These are phyloP conservation scores for Sanghuangporus weigelae DNA, from an alignment of 1,284 basidiomycete species.

Conservation along the genomic window DNA sequence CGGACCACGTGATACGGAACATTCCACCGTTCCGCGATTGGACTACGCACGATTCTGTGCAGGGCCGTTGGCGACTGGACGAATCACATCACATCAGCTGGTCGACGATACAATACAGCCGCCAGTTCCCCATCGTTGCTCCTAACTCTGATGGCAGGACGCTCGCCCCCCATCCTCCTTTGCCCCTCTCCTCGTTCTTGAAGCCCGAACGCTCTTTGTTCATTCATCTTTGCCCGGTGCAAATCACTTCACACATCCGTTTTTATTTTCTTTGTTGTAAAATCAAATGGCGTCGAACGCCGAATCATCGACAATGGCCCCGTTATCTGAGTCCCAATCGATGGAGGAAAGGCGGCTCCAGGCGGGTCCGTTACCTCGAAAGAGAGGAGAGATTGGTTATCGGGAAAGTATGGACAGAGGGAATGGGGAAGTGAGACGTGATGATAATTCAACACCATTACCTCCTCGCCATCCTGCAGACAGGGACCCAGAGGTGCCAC, in stretches of 20 bases:
- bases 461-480: constrained; percentile 56
- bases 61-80: background rate
- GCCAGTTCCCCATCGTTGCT: background rate
- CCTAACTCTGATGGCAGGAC: constrained; percentile 11
- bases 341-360: constrained; percentile 31
- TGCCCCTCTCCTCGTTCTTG: constrained; percentile 1
- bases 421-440: constrained; percentile 17
- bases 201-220: background rate
- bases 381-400: constrained; percentile 64
- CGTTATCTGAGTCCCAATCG: constrained; percentile 2
- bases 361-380: constrained; percentile 57
- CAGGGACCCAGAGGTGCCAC: constrained; percentile 27
- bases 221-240: constrained; percentile 14
- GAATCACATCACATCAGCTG: background rate
- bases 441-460: constrained; percentile 20
- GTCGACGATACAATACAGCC: background rate
- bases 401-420: constrained; percentile 36
- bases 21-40: background rate
- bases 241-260: background rate
- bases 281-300: constrained; percentile 23
- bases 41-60: background rate
- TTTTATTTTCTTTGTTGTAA: background rate
- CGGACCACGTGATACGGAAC: background rate
- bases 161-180: background rate
- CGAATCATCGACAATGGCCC: constrained; percentile 3